Evolutionary conservation across 1,139 yeast species (phyloP).

Genomic region (Yamadazyma songkhlaensis): DNA sequence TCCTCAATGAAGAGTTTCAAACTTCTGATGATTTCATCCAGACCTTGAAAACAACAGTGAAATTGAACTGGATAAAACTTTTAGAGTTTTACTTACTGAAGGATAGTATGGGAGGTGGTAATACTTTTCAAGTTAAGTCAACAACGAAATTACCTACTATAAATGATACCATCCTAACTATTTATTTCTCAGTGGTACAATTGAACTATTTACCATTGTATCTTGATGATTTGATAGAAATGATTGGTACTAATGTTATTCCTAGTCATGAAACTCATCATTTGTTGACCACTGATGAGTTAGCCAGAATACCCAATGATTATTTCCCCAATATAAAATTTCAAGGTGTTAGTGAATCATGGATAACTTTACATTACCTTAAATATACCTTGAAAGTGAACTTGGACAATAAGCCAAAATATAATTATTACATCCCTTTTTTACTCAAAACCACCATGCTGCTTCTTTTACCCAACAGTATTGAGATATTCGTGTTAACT

Average conservation of each 20-base stretch:
- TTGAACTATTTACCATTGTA: constrained; percentile 37
- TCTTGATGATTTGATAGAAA: constrained; percentile 29
- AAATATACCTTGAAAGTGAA: background rate
- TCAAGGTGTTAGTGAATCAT: constrained; percentile 3
- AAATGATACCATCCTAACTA: constrained; percentile 31
- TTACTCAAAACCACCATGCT: constrained; percentile 27
- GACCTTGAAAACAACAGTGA: constrained; percentile 41
- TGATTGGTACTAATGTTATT: constrained; percentile 29
- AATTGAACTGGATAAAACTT: constrained; percentile 49
- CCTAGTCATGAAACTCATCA: constrained; percentile 38
- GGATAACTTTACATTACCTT: background rate
- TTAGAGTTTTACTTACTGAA: constrained; percentile 18
- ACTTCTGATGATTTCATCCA: constrained; percentile 7
- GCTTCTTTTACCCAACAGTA: constrained; percentile 29
- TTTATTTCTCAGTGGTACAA: constrained; percentile 37
- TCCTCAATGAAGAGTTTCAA: constrained; percentile 2
- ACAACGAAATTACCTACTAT: constrained; percentile 17
- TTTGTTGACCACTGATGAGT: constrained; percentile 12
- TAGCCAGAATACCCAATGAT: constrained; percentile 9
- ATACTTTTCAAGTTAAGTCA: constrained; percentile 14
- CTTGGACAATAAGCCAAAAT: background rate
- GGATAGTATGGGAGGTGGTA: constrained; percentile 7
- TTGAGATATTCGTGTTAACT: constrained; percentile 24
- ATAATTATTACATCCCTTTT: constrained; percentile 33
- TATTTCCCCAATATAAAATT: constrained; percentile 18